A percentile compares a stretch with the other conserved stretches of the same genome.
Evolutionary conservation across 495 filamentous ascomycete species (phyloP).

Genomic region (Annulohypoxylon nitens): DNA sequence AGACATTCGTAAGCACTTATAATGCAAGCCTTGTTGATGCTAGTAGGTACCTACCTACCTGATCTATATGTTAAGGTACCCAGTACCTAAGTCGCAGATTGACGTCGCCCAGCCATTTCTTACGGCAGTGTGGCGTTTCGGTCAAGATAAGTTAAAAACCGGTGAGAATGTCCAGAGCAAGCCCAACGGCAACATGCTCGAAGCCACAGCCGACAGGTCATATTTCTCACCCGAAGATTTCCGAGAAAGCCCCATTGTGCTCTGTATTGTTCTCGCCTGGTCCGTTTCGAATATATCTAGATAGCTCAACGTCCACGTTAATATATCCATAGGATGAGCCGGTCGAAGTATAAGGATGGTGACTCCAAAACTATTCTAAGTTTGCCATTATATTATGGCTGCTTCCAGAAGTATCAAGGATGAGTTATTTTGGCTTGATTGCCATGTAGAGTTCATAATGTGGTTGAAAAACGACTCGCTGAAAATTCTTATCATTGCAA

Average conservation of each 20-base stretch:
- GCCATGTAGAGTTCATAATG: neutral
- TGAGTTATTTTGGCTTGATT: neutral
- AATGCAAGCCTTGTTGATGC: neutral
- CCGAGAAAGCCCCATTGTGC: neutral
- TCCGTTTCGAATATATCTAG: neutral
- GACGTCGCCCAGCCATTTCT: neutral
- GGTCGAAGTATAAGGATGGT: neutral
- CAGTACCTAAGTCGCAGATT: neutral
- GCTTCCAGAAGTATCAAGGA: neutral
- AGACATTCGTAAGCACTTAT: neutral
- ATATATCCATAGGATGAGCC: neutral
- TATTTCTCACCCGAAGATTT: neutral
- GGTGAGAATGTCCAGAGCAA: neutral
- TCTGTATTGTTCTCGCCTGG: neutral
- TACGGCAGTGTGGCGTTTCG: constrained; percentile 3
- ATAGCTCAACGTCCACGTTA: neutral
- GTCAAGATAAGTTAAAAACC: neutral
- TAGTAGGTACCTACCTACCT: too few relatives aligned
- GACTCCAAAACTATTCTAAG: neutral
- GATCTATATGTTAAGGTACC: too few relatives aligned
- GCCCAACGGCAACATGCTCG: neutral
- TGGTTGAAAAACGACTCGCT: neutral
- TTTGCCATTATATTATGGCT: neutral
- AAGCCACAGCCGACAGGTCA: constrained; percentile 27
- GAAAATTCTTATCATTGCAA: neutral